Percentiles rank a stretch among this genome's conserved stretches.
phyloP scores from a whole-genome alignment of 305 asterid genomes.

The Fraxinus velutina region DNA sequence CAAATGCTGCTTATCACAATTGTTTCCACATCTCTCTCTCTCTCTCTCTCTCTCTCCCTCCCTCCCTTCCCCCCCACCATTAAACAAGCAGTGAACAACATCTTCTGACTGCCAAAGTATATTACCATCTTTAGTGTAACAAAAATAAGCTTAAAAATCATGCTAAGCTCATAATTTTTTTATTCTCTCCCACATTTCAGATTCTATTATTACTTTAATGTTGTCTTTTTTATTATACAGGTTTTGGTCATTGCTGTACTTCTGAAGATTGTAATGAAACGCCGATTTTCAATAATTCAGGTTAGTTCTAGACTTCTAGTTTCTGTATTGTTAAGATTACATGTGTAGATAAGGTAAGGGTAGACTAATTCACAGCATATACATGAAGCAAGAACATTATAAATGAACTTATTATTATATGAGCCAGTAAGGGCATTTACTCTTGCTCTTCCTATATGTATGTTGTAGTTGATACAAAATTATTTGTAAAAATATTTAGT shows the following conservation, averaged over 20 bases:
- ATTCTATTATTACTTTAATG: background rate
- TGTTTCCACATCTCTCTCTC: background rate
- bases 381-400: background rate
- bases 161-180: background rate
- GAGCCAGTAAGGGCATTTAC: conserved; percentile 17
- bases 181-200: background rate
- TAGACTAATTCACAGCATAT: background rate
- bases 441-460: background rate
- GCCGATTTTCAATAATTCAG: conserved; percentile 91
- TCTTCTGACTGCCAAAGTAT: conserved; percentile 20
- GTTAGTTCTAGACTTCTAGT: conserved; percentile 37
- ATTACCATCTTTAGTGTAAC: conserved; percentile 11
- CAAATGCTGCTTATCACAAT: background rate
- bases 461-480: background rate
- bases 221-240: conserved; percentile 37
- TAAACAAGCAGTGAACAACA: conserved; percentile 12
- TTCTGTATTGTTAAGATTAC: background rate
- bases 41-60: background rate
- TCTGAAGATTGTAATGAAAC: conserved; percentile 79
- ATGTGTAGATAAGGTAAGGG: conserved; percentile 6
- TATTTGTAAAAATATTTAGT: background rate
- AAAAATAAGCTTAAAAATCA: background rate
- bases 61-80: background rate
- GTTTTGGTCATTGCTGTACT: conserved; percentile 95
- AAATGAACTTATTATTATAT: conserved; percentile 14